Conservation (phyloP, 1,284 basidiomycete species). For the Trametes sp. region DNA sequence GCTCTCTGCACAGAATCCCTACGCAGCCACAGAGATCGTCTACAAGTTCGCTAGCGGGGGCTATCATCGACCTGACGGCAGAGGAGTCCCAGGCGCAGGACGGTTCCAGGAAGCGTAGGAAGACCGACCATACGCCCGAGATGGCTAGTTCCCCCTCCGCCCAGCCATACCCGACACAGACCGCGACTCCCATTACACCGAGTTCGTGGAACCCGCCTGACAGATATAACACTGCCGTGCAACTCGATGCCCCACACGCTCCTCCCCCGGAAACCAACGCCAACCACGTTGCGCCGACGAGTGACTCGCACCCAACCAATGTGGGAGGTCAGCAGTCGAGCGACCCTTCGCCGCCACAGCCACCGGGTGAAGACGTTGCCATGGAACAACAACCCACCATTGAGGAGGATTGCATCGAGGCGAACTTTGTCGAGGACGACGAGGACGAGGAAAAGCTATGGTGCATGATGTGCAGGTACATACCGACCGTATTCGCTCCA, state of each 20-base stretch:
- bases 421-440: slow-evolving; percentile 52
- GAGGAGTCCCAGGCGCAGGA: slow-evolving; percentile 15
- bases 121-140: slow-evolving; percentile 18
- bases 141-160: neutral
- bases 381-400: slow-evolving; percentile 38
- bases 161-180: neutral
- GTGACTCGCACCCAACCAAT: neutral
- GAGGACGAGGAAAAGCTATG: slow-evolving; percentile 43
- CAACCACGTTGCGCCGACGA: neutral
- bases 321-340: neutral
- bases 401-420: slow-evolving; percentile 53
- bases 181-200: neutral
- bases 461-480: slow-evolving; percentile 62
- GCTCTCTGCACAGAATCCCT: slow-evolving; percentile 10
- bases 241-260: neutral
- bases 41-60: slow-evolving; percentile 26
- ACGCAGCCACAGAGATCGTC: slow-evolving; percentile 1
- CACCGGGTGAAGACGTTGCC: slow-evolving; percentile 40
- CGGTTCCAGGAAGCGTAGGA: slow-evolving; percentile 23
- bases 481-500: slow-evolving; percentile 14
- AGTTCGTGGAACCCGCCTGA: neutral
- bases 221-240: neutral
- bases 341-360: neutral
- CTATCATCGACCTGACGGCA: slow-evolving; percentile 29
- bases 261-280: neutral